Evolutionary conservation across 2,329 filamentous ascomycete species (phyloP), one percentile per base, ranked within the genome.

Genomic region (Fusarium brevicatenulatum): DNA sequence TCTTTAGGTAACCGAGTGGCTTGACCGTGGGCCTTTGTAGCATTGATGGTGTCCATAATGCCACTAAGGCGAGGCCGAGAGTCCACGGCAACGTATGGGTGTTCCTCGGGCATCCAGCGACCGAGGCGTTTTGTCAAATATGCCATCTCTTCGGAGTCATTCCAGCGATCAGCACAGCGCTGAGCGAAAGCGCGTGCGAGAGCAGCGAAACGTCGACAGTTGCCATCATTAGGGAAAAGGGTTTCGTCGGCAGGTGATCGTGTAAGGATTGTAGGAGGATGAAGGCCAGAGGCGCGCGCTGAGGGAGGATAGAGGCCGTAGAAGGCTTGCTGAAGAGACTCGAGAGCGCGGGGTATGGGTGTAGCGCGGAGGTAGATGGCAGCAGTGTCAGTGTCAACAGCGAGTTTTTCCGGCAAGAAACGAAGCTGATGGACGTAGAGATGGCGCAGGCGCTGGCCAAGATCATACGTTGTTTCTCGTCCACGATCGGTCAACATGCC

Each of bases 31-130:
- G 95, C 95, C 18, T 93, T 86, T 0, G 94, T 97, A 11, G 94
- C 90, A 80, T 98, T 98, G 78, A 98, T 89, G 0, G 94, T 96
- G 83, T 99, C 96, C 92, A 97, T 94, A 77, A 99, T 92, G 59
- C 96, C 96, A 10, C 91, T 95, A 18, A 98, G 86, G 49, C 95
- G 88, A 1, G 96, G 96, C 67, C 92, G 91, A 2, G 91, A 91
- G 81, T 98, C 95, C 13, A 98, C 93, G 32, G 92, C 93, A 13
- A 98, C 91, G 43, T 87, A 86, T 16, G 88, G 88, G 36, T 86
- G 87, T 40, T 87, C 86, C 12, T 90, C 86, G 0, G 94, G 94
- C 93, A 98, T 97, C 90, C 92, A 97, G 80, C 93, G 94, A 40
- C 92, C 91, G 60, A 95, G 90, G 66, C 93, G 83, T 68, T 89